These are phyloP conservation scores for Pseudonitzschia multistriata DNA, from an alignment of 108 stramenopile genomes.

Conservation along the genomic window DNA sequence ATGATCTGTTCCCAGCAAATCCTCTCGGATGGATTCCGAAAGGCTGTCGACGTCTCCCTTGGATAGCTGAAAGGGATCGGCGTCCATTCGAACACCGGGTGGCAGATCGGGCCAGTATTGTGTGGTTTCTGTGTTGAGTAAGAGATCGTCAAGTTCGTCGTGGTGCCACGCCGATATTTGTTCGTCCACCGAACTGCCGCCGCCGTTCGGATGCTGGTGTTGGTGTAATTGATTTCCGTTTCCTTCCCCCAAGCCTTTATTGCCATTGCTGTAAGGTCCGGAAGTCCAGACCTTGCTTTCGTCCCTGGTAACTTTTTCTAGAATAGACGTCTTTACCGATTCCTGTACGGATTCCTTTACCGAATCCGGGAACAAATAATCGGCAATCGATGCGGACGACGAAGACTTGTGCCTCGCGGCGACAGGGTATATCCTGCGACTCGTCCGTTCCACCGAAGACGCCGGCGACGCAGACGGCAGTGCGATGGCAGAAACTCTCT, in stretches of 20 bases:
- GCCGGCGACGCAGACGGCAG: neutral
- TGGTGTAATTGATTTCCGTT: constrained; percentile 27
- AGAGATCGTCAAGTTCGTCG: constrained; percentile 80
- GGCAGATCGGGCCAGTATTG: constrained; percentile 57
- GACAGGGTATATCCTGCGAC: neutral
- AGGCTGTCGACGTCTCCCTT: constrained; percentile 62
- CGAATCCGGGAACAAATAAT: constrained; percentile 38
- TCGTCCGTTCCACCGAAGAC: neutral
- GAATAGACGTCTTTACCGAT: constrained; percentile 68
- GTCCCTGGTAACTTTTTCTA: constrained; percentile 65
- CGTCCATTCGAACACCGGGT: constrained; percentile 36
- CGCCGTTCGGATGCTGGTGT: constrained; percentile 12
- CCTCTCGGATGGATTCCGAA: constrained; percentile 73
- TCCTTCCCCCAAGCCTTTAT: constrained; percentile 15
- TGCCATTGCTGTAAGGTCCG: constrained; percentile 16
- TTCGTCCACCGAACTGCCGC: constrained; percentile 39
- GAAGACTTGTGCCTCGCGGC: constrained; percentile 3
- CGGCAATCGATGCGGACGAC: constrained; percentile 24
- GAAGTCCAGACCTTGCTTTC: constrained; percentile 67
- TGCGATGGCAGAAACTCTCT: neutral
- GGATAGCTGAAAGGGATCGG: constrained; percentile 72
- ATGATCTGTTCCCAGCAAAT: constrained; percentile 78
- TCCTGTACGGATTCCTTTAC: constrained; percentile 42
- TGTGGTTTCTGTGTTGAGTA: constrained; percentile 44
- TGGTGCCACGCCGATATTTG: constrained; percentile 42